A percentile compares a stretch with the other conserved stretches of the same genome.
phyloP scores from a whole-genome alignment of 768 basidiomycete genomes.

The Leccinum sublutescens region DNA sequence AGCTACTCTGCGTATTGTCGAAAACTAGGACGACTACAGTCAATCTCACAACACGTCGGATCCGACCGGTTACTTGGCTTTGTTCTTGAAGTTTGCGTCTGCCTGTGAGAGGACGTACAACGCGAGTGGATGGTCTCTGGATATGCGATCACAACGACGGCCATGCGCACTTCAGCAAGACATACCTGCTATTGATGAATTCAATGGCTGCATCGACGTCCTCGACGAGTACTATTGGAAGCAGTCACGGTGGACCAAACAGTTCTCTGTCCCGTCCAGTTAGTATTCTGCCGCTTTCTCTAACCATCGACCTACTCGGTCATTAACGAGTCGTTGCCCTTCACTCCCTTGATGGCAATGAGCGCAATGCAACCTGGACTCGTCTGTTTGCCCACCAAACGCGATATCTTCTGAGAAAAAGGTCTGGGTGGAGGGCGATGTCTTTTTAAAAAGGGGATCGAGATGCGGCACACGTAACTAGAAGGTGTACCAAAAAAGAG shows the following conservation, averaged over 20 bases:
- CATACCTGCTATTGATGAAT: slow-evolving; percentile 59
- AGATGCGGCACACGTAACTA: no score
- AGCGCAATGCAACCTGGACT: slow-evolving; percentile 59
- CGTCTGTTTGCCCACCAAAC: slow-evolving; percentile 61
- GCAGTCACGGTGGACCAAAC: slow-evolving; percentile 64
- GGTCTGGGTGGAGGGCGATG: no score
- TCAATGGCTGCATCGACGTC: slow-evolving; percentile 68
- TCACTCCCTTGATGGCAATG: slow-evolving; percentile 66
- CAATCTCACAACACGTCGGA: background rate
- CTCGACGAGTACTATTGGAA: slow-evolving; percentile 74
- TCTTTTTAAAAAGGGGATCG: no score
- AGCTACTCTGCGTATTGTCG: slow-evolving; percentile 68
- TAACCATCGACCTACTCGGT: slow-evolving; percentile 50
- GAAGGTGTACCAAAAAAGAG: no score
- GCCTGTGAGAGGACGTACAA: slow-evolving; percentile 71
- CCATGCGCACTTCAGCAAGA: background rate
- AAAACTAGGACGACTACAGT: slow-evolving; percentile 45
- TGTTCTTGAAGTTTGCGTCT: slow-evolving; percentile 52
- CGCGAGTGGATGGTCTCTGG: slow-evolving; percentile 69
- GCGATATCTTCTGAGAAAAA: slow-evolving; percentile 55
- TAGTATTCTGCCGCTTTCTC: background rate
- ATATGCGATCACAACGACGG: background rate
- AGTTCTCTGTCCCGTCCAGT: slow-evolving; percentile 55
- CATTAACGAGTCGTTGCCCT: slow-evolving; percentile 69
- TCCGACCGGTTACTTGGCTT: slow-evolving; percentile 41